Conservation (phyloP, 441 rosid species). For the Syzygium malaccense region DNA sequence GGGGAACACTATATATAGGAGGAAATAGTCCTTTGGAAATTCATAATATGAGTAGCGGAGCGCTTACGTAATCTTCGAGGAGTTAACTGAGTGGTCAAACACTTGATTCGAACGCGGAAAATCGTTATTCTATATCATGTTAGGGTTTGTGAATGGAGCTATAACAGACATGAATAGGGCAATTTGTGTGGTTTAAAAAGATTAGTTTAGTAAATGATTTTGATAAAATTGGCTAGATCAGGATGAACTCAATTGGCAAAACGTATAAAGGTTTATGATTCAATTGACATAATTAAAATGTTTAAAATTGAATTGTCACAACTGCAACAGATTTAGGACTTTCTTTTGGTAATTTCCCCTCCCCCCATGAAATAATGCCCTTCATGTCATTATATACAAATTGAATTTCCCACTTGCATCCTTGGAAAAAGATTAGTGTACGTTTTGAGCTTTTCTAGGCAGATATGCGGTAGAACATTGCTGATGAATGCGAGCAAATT, state of each 20-base stretch:
- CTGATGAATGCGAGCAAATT: not conserved
- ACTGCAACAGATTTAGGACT: no score
- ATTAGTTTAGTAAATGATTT: not conserved
- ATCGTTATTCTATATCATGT: not conserved
- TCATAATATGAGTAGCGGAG: not conserved
- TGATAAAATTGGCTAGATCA: not conserved
- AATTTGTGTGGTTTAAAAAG: not conserved
- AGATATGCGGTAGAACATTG: not conserved
- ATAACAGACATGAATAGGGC: not conserved
- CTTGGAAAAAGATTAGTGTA: not conserved
- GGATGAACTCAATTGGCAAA: no score
- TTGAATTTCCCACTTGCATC: not conserved
- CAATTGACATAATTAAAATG: no score
- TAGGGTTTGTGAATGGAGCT: not conserved
- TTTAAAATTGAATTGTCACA: no score
- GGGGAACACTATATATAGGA: not conserved
- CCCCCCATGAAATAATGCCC: not conserved
- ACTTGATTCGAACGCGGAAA: not conserved
- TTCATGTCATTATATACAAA: not conserved
- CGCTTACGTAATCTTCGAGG: not conserved
- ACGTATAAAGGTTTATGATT: no score
- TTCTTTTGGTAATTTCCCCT: no score
- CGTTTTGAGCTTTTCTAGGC: not conserved
- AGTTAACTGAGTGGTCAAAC: not conserved
- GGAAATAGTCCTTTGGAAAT: not conserved